Evolutionary conservation across 768 basidiomycete species (phyloP), one percentile per base, ranked within the genome.

Genomic region (Leccinum truebloodii): DNA sequence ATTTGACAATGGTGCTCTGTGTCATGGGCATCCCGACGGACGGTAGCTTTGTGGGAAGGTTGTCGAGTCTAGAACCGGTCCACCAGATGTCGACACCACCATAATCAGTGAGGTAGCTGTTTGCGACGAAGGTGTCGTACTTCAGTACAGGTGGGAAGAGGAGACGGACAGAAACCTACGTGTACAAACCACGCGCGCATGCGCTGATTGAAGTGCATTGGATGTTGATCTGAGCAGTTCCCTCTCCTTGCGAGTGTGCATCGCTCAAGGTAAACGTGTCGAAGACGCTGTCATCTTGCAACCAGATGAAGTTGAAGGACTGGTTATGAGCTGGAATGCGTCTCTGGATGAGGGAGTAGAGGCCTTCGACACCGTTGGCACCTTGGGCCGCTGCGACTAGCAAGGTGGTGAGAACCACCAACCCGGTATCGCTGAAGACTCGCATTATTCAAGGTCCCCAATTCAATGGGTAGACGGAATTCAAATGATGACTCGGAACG

Each of bases 51-150:
- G 59, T 0, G 4, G 77, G 70, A 6, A 79, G 69, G 32, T 69
- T 52, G 22, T 71, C 59, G 26, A 79, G 72, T 30, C 77, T 73
- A 3, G 78, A 79, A 6, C 78, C 76, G 2, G 78, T 78, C 78
- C 77, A 79, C 75, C 76, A 79, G 50, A 79, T 79, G 52, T 79
- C 78, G 6, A 78, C 75, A 1, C 73, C 71, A 5, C 71, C 76
- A 52, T 71, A 68, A 28, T 75, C 71, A 1, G 75, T 78, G 37
- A 76, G 67, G 59, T 79, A 79, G 3, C 76, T 77, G 44, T 54
- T 44, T 34, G 16, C 37, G 10, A 10, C 20, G 14, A 24, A 18
- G 44, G 18, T 12, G 2, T 14, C n/a, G 44, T 44, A 12, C 6
- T 20, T 44, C n/a, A 44, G n/a, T 44, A 20, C 9, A 44, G 5